These are phyloP conservation scores for Solanum aculeatissimum DNA, from an alignment of 305 asterid species.

Conservation along the genomic window DNA sequence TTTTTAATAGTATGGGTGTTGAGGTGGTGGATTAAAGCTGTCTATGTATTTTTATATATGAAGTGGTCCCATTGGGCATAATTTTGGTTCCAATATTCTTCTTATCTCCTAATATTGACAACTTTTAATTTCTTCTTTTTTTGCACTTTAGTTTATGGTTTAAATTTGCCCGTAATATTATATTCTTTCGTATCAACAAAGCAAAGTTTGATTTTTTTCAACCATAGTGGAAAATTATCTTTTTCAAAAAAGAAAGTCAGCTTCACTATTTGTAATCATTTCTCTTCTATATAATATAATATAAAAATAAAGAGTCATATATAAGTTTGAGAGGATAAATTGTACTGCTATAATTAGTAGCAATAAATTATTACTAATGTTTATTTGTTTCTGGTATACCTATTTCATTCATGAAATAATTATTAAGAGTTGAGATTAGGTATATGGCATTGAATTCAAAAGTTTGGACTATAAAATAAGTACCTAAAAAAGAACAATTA, in stretches of 20 bases:
- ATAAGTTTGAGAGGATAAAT: background rate
- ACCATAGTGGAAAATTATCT: background rate
- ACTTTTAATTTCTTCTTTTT: background rate
- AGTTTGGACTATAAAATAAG: background rate
- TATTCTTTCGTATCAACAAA: conserved; percentile 25
- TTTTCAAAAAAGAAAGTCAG: background rate
- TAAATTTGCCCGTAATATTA: background rate
- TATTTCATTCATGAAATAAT: background rate
- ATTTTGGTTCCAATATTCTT: conserved; percentile 7
- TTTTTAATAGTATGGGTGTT: background rate
- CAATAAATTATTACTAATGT: background rate
- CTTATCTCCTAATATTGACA: background rate
- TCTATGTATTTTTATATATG: background rate
- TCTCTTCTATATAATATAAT: background rate
- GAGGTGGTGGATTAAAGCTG: conserved; percentile 5
- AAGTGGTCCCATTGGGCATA: conserved; percentile 12
- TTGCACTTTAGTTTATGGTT: background rate
- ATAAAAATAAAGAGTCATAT: background rate
- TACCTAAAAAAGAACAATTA: background rate
- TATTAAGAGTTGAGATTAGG: background rate
- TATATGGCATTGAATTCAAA: background rate
- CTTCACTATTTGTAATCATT: conserved; percentile 5
- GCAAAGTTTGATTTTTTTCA: conserved; percentile 14
- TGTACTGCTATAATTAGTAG: background rate
- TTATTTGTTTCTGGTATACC: background rate